Base-by-base conservation (phyloP, 164 flowering plant genomes). In the Hamamelis virginiana region DNA sequence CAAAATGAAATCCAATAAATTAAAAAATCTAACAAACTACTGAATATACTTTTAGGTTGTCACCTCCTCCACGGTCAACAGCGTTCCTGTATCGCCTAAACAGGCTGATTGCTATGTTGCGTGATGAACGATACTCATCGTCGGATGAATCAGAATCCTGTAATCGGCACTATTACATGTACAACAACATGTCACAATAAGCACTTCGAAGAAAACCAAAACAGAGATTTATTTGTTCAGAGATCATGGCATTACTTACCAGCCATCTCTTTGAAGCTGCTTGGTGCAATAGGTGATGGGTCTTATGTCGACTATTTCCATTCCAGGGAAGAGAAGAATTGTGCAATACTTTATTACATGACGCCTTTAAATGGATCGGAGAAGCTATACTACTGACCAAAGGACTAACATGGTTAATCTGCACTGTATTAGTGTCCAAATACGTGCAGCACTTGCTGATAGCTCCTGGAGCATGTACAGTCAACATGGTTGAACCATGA, bases 81-180 rank as follows among this genome's bases (percentile, higher is more conserved):
- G 81, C 84, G 70, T 81, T 89, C 74, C 89, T 82, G 82, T 87
- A 94, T 65, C 97, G 86, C 85, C 84, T 87, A 59, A 89, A 86
- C 79, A 92, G 71, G 77, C 88, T 92, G 80, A 86, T 84, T 26
- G 98, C 97, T 83, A 95, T 95, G 65, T 91, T 95, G 28, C 92
- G 89, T 45, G 97, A 95, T 26, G 98, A 95, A 25, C 97, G 91
- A 69, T 91, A 95, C 78, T 95, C 97, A 74, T 92, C 87, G 67
- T 90, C 97, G 1, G 85, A 69, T 23, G 96, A 86, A 64, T 72
- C 71, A 22, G 83, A 70, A 55, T 82, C 81, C 59, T 69, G 81
- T 44, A 77, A 75, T 51, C 56, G 84, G 69, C 89, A 86, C 98
- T 90, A 66, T 27, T 64, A 71, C 28, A 69, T 15, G 12, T 45